These are phyloP conservation scores for Adansonia madagascariensis DNA, from an alignment of 441 rosid species.

Conservation along the genomic window DNA sequence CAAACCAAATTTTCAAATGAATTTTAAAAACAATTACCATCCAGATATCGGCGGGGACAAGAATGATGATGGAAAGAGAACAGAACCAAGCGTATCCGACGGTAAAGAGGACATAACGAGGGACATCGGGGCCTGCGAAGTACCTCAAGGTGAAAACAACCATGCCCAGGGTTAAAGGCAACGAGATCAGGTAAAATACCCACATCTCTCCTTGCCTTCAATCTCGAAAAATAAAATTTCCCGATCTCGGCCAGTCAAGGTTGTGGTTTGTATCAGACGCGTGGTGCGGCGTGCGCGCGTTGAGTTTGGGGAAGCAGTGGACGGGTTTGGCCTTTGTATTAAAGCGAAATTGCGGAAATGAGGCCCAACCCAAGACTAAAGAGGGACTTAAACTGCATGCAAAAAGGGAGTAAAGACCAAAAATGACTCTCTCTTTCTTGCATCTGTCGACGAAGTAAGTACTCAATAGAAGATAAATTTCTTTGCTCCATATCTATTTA, in stretches of 20 bases:
- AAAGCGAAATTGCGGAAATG: too few species aligned
- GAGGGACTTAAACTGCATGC: too few species aligned
- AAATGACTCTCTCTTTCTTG: too few species aligned
- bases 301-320: too few species aligned
- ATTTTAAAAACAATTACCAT: constrained; percentile 43
- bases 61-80: constrained; percentile 90
- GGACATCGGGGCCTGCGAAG: constrained; percentile 92
- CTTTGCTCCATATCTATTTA: too few species aligned
- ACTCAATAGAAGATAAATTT: too few species aligned
- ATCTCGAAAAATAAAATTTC: neutral
- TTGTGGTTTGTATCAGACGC: neutral
- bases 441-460: too few species aligned
- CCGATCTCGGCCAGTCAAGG: neutral
- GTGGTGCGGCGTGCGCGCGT: neutral
- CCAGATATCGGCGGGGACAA: constrained; percentile 97
- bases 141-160: constrained; percentile 71
- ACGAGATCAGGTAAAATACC: constrained; percentile 96
- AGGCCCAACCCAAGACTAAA: too few species aligned
- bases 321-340: too few species aligned
- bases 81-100: constrained; percentile 98
- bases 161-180: constrained; percentile 93
- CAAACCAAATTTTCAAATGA: neutral
- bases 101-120: constrained; percentile 87
- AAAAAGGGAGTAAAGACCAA: too few species aligned
- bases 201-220: constrained; percentile 59